Conservation (phyloP, 2,329 filamentous ascomycete genomes). For the Diplocarpon rosae region DNA sequence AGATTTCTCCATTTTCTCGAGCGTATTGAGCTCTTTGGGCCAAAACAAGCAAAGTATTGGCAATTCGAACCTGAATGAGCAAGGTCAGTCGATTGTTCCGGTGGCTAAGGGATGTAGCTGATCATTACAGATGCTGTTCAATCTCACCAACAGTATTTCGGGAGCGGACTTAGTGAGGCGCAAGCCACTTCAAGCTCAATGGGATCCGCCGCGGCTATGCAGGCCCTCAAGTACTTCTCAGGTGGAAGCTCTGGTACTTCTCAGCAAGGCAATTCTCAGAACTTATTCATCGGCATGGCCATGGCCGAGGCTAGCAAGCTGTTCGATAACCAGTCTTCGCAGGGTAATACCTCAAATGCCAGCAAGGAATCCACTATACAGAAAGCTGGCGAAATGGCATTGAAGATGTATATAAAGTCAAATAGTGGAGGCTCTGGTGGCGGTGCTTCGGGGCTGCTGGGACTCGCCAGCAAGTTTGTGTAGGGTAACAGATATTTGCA, state of each 20-base stretch:
- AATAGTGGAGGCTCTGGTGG: constrained; percentile 34
- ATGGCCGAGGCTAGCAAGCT: constrained; percentile 77
- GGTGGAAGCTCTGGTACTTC: constrained; percentile 37
- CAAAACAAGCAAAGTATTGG: constrained; percentile 40
- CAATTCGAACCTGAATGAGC: constrained; percentile 46
- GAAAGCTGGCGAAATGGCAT: constrained; percentile 71
- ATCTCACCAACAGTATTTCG: constrained; percentile 68
- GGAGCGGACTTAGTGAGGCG: constrained; percentile 32
- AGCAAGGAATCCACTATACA: constrained; percentile 75
- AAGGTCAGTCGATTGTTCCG: constrained; percentile 25
- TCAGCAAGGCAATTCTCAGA: constrained; percentile 49
- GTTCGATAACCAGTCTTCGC: constrained; percentile 46
- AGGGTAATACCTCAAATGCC: constrained; percentile 44
- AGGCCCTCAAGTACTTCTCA: constrained; percentile 71
- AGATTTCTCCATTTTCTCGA: constrained; percentile 41
- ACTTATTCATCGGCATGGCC: constrained; percentile 71
- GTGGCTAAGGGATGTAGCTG: neutral
- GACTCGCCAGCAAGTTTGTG: constrained; percentile 52
- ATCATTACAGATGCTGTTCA: constrained; percentile 49
- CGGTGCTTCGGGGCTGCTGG: constrained; percentile 32
- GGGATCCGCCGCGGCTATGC: constrained; percentile 68
- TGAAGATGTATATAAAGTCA: constrained; percentile 81
- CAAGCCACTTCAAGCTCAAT: constrained; percentile 40
- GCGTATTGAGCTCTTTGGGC: constrained; percentile 42
- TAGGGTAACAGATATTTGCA: constrained; percentile 1